Evolutionary conservation across 169 alveolate genomes (phyloP).

Genomic region (Sarcocystis neurona): DNA sequence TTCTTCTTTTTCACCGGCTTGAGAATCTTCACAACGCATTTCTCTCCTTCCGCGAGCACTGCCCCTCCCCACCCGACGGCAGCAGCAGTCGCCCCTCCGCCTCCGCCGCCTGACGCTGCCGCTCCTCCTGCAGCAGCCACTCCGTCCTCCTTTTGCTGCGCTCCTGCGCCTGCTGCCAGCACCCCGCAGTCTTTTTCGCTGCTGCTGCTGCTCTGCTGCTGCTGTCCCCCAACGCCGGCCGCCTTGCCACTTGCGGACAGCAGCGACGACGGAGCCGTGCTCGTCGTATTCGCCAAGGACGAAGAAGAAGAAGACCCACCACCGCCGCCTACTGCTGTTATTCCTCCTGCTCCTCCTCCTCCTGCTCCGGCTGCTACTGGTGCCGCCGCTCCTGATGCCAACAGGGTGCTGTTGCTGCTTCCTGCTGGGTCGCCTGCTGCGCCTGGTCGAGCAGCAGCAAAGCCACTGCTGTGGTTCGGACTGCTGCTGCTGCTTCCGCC

Average conservation of each 20-base stretch:
- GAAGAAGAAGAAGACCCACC: background rate
- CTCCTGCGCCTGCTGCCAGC: too few relatives aligned
- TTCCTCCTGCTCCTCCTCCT: background rate
- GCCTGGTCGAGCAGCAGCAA: too few relatives aligned
- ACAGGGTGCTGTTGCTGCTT: constrained; percentile 11
- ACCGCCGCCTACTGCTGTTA: background rate
- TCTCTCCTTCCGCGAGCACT: constrained; percentile 67
- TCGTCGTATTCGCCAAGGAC: background rate
- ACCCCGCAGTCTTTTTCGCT: too few relatives aligned
- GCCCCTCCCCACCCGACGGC: background rate
- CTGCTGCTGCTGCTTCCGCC: background rate
- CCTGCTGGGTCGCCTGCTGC: too few relatives aligned
- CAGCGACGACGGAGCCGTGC: too few relatives aligned
- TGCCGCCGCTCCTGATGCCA: background rate
- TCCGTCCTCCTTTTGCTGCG: background rate
- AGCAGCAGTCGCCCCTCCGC: background rate
- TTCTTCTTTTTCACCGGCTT: constrained; percentile 97
- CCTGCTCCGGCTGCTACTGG: background rate
- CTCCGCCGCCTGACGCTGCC: background rate
- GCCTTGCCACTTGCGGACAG: too few relatives aligned
- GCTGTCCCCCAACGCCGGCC: too few relatives aligned
- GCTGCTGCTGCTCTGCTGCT: too few relatives aligned
- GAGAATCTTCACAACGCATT: constrained; percentile 93
- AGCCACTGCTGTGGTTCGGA: constrained; percentile 1
- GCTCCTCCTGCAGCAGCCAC: constrained; percentile 5